Conservation (phyloP, 345 rosid species). For the Rhizophora apiculata region DNA sequence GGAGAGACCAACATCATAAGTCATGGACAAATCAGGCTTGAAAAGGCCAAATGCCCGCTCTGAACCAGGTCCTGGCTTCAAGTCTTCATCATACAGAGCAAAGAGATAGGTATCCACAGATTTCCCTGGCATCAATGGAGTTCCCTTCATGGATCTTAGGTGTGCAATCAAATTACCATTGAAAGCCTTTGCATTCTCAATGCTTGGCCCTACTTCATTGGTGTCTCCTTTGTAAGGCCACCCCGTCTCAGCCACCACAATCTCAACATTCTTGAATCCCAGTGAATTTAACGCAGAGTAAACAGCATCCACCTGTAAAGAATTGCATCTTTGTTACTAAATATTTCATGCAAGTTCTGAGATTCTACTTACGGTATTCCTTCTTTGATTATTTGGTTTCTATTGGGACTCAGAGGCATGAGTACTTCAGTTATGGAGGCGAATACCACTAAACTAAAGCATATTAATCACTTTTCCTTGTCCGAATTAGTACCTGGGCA, state of each 20-base stretch:
- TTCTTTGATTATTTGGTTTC: no score
- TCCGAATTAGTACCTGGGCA: constrained; percentile 57
- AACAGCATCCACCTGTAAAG: constrained; percentile 73
- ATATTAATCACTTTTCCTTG: no score
- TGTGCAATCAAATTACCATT: constrained; percentile 79
- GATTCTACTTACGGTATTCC: no score
- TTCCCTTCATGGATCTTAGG: constrained; percentile 68
- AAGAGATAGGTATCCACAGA: constrained; percentile 80
- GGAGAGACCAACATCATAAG: constrained; percentile 70
- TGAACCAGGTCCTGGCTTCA: constrained; percentile 74
- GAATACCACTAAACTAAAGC: no score
- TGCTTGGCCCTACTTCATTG: constrained; percentile 59
- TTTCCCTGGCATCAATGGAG: constrained; percentile 91
- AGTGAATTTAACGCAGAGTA: constrained; percentile 57
- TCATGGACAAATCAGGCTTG: constrained; percentile 67
- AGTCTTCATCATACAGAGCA: constrained; percentile 80
- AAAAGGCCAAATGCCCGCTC: constrained; percentile 77
- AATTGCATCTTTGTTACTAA: neutral
- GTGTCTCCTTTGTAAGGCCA: constrained; percentile 94
- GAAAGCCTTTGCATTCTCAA: constrained; percentile 85
- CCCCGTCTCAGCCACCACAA: constrained; percentile 90
- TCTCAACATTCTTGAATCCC: constrained; percentile 76
- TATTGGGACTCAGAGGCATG: no score
- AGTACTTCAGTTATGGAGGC: no score
- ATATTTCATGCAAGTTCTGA: no score